These are phyloP conservation scores for Ascochyta viciae-villosae DNA, from an alignment of 2,329 filamentous ascomycete species.

Conservation along the genomic window DNA sequence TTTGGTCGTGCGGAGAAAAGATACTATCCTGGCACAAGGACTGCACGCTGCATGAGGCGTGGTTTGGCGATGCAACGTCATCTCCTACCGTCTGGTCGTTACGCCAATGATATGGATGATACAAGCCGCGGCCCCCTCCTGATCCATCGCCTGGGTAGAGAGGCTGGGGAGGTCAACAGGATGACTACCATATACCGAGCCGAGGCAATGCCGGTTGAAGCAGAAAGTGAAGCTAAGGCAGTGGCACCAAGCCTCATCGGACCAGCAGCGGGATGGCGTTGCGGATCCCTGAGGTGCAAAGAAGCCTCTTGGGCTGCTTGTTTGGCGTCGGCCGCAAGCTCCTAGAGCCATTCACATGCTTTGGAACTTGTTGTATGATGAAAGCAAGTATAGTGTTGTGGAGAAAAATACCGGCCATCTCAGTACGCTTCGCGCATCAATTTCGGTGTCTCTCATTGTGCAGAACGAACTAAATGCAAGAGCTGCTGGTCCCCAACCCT, in stretches of 20 bases:
- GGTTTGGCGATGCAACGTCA: conserved; percentile 17
- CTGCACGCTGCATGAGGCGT: conserved; percentile 17
- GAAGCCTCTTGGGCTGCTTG: conserved; percentile 16
- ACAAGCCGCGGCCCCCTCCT: conserved; percentile 4
- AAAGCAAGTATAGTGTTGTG: not conserved
- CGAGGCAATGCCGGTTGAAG: conserved; percentile 23
- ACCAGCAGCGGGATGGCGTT: conserved; percentile 25
- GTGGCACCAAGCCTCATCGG: conserved; percentile 23
- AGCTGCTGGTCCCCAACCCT: too few relatives aligned
- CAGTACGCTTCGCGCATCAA: not conserved
- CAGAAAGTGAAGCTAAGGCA: conserved; percentile 9
- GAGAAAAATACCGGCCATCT: too few relatives aligned
- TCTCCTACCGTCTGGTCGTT: not conserved
- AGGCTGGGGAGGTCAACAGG: not conserved
- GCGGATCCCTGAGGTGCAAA: conserved; percentile 26
- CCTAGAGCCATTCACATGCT: not conserved
- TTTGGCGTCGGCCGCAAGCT: conserved; percentile 15
- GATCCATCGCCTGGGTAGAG: not conserved
- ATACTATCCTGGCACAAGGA: conserved; percentile 15
- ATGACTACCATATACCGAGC: conserved; percentile 11
- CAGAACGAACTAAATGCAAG: too few relatives aligned
- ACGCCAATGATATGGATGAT: conserved; percentile 6
- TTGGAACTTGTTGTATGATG: not conserved
- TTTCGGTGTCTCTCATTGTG: not conserved
- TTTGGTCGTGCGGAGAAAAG: not conserved